Base-by-base conservation (phyloP, 1,284 basidiomycete species). In the Rhizoctonia solani region DNA sequence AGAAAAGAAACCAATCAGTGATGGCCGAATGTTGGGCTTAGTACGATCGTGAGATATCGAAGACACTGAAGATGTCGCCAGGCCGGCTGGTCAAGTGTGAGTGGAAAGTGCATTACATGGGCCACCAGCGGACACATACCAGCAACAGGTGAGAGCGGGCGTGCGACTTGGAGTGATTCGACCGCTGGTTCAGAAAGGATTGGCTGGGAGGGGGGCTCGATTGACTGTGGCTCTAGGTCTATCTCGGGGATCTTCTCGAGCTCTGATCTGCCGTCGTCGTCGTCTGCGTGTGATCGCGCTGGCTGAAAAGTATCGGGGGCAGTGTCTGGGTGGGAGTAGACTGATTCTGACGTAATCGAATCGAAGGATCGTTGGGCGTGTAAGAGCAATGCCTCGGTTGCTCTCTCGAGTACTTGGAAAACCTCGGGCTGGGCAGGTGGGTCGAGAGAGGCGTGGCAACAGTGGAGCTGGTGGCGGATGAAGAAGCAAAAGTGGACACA, bases 1-100 rank as follows among this genome's bases (percentile, higher is more conserved):
- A 11, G 56, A 59, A 19, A 59, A 32, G 44, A 59, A 59, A 25
- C 56, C 56, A 19, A 59, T 13, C 29, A 59, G 16, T 49, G 56
- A 59, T 32, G 56, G 29, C 56, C 56, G 56, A 59, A 59, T 59
- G 56, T n/a, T 59, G 56, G 56, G 56, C 56, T 34, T 41, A 29
- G 16, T 46, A n/a, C 9, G 44, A 30, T 46, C 44, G 44, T 42
- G 27, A 14, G 52, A 34, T 4, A 16, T n/a, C 5, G 14, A 19
- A 9, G 56, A 44, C 1, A 44, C 46, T 6, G 42, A 32, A 9
- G 19, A 46, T 46, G 9, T 19, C 4, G 56, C 41, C 11, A 59
- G 29, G 2, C 11, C 56, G 29, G 49, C 44, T 59, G 13, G 14
- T 46, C n/a, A 47, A 47, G 44, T 11, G n/a, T 46, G n/a, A 46